Evolutionary conservation across 139 green algal genomes (phyloP).

Genomic region (Edaphochlamys debaryana): DNA sequence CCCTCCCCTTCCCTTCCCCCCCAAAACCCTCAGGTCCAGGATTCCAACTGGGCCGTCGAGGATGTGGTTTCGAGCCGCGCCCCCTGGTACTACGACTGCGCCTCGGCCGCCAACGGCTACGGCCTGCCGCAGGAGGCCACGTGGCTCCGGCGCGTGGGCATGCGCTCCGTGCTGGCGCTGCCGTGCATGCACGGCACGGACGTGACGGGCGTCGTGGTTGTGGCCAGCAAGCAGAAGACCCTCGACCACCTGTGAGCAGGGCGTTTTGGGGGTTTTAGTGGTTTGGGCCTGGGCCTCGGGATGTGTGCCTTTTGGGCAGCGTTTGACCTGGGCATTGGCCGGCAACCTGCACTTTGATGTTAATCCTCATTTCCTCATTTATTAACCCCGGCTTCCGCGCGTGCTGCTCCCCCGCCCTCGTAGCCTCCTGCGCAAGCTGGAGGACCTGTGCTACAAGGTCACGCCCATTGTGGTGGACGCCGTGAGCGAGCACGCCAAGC

Average conservation of each 20-base stretch:
- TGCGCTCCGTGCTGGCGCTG: constrained; percentile 35
- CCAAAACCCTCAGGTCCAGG: constrained; percentile 2
- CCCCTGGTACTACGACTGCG: constrained; percentile 44
- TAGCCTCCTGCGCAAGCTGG: constrained; percentile 36
- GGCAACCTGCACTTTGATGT: too few relatives aligned
- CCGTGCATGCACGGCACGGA: constrained; percentile 21
- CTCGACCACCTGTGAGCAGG: constrained; percentile 38
- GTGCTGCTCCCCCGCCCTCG: neutral
- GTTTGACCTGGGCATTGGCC: too few relatives aligned
- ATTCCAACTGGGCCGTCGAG: constrained; percentile 35
- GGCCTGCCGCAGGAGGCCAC: constrained; percentile 23
- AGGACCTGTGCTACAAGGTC: constrained; percentile 29
- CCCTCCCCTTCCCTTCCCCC: neutral
- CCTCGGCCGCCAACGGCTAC: constrained; percentile 24
- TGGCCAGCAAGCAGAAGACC: constrained; percentile 15
- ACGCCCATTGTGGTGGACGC: constrained; percentile 14
- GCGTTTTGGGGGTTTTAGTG: too few relatives aligned
- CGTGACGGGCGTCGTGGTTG: constrained; percentile 21
- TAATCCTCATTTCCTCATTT: neutral
- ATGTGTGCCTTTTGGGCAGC: too few relatives aligned
- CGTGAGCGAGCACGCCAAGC: neutral
- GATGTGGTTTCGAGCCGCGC: constrained; percentile 8
- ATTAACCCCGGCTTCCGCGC: neutral
- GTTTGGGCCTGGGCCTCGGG: neutral
- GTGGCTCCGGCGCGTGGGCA: constrained; percentile 38